Percentiles rank a stretch among this genome's conserved stretches.
Conservation (phyloP, 1,284 basidiomycete genomes). For the Schizophyllum amplum region DNA sequence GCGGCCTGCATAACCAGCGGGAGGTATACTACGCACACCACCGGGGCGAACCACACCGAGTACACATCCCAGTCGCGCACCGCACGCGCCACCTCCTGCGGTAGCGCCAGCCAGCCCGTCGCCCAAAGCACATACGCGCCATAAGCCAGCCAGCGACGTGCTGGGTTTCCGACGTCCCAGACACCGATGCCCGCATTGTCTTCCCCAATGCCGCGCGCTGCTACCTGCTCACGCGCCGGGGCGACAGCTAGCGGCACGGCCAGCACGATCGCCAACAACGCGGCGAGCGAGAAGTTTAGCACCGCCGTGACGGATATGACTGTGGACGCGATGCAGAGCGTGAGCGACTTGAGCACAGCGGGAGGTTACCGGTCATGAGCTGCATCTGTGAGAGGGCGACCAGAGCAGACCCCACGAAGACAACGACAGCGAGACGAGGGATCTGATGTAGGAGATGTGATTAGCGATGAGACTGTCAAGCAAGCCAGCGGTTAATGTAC, state of each 20-base stretch:
- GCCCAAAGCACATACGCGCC: conserved; percentile 37
- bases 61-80: conserved; percentile 67
- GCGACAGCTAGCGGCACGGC: conserved; percentile 52
- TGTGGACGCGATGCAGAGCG: conserved; percentile 73
- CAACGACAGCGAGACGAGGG: conserved; percentile 26
- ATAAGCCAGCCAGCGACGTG: conserved; percentile 26
- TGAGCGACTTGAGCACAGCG: conserved; percentile 60
- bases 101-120: conserved; percentile 48
- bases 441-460: conserved; percentile 11
- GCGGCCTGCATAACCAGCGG: conserved; percentile 64
- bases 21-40: conserved; percentile 62
- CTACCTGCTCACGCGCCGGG: too few relatives aligned
- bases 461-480: too few relatives aligned
- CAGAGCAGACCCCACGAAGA: neutral
- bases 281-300: conserved; percentile 85
- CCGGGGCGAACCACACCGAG: conserved; percentile 69
- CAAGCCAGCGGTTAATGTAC: neutral
- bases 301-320: conserved; percentile 80
- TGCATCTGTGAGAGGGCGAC: neutral
- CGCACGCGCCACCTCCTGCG: conserved; percentile 35
- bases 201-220: too few relatives aligned
- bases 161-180: too few relatives aligned
- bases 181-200: too few relatives aligned
- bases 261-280: conserved; percentile 53
- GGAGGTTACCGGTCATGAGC: conserved; percentile 5